A percentile compares a stretch with the other conserved stretches of the same genome.
phyloP scores from a whole-genome alignment of 75 land plant genomes.

The Chamaecyparis obtusa region DNA sequence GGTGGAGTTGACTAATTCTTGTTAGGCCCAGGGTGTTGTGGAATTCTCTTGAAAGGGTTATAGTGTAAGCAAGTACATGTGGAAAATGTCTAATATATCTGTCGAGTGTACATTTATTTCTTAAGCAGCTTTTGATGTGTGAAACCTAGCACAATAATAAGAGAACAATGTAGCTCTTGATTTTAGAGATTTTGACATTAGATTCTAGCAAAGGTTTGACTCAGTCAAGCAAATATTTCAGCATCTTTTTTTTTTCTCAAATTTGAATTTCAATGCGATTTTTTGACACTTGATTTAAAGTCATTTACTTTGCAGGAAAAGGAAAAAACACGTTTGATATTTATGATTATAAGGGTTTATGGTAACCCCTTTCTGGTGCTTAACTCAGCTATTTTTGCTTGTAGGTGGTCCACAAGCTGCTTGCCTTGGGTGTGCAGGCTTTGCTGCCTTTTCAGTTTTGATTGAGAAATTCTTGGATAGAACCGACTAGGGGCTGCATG shows the following conservation, averaged over 20 bases:
- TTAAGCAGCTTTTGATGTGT: not conserved
- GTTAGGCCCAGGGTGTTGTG: not conserved
- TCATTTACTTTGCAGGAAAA: not conserved
- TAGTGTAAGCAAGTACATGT: not conserved
- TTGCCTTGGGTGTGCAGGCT: constrained; percentile 93
- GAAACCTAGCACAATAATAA: not conserved
- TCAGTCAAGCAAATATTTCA: not conserved
- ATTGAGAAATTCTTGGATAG: constrained; percentile 70
- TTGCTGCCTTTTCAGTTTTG: constrained; percentile 88
- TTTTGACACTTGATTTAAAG: not conserved
- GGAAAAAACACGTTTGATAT: not conserved
- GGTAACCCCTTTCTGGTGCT: not conserved
- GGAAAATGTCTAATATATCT: too few relatives aligned
- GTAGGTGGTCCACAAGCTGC: constrained; percentile 94
- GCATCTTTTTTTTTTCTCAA: too few relatives aligned
- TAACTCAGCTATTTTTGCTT: constrained; percentile 6
- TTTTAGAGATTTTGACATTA: not conserved
- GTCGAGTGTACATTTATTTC: not conserved
- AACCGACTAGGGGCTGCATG: not conserved
- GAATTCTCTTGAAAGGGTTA: not conserved
- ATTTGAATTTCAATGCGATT: not conserved
- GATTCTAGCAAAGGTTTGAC: not conserved
- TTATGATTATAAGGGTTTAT: constrained; percentile 1
- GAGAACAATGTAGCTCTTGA: not conserved
- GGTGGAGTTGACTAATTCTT: too few relatives aligned